These are phyloP conservation scores for Bombardia bombarda DNA, from an alignment of 495 filamentous ascomycete species.

Conservation along the genomic window DNA sequence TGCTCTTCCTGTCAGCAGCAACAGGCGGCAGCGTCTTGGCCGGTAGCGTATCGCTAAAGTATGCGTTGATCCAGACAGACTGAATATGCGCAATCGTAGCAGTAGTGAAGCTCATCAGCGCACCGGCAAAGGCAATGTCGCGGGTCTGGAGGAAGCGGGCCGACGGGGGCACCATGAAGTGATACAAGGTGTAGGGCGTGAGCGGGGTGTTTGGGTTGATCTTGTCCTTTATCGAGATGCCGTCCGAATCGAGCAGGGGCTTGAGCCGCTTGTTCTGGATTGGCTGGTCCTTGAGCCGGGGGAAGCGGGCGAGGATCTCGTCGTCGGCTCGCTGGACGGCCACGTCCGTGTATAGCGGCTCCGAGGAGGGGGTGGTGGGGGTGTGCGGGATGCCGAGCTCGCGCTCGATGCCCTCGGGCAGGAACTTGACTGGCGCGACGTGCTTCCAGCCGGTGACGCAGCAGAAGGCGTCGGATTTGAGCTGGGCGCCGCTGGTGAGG, in stretches of 20 bases:
- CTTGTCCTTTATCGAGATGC: conserved; percentile 22
- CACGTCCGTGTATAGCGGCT: conserved; percentile 24
- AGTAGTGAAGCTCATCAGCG: conserved; percentile 56
- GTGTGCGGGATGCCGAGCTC: conserved; percentile 38
- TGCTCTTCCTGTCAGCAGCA: neutral
- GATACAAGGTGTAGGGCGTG: conserved; percentile 47
- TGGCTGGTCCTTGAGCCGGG: conserved; percentile 46
- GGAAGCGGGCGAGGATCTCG: conserved; percentile 61
- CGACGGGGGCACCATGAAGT: conserved; percentile 62
- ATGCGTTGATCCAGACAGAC: conserved; percentile 66
- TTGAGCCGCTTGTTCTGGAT: conserved; percentile 33
- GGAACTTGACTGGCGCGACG: conserved; percentile 54
- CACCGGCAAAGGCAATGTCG: conserved; percentile 61
- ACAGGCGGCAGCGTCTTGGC: conserved; percentile 10
- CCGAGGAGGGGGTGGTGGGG: conserved; percentile 5
- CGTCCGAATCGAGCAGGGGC: conserved; percentile 33
- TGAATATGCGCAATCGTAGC: conserved; percentile 56
- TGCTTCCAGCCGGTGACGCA: conserved; percentile 64
- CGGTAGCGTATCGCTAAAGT: conserved; percentile 35
- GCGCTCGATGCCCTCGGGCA: conserved; percentile 44
- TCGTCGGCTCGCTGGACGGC: conserved; percentile 42
- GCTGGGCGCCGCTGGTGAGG: conserved; percentile 45
- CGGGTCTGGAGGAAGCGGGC: conserved; percentile 40
- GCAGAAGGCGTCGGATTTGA: conserved; percentile 57
- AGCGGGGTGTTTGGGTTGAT: conserved; percentile 26